Evolutionary conservation across 2,329 filamentous ascomycete genomes (phyloP), one percentile per base, ranked within the genome.

Genomic region (Penicillium sp.): DNA sequence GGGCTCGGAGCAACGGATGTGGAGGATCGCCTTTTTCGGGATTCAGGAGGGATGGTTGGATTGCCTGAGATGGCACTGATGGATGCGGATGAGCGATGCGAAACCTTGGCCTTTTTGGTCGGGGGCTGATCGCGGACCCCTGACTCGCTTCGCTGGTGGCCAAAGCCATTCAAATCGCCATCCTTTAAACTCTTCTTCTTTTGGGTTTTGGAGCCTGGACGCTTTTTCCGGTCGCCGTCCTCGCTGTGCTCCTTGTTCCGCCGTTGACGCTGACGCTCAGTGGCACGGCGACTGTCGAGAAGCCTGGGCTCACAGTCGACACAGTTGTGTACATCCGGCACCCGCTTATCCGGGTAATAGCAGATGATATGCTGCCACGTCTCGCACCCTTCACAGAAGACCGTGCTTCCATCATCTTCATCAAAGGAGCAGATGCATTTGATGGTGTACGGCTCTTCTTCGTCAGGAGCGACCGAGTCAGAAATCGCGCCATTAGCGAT

Each of bases 331-430:
- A 89, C 80, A 81, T 78, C 87, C 74, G 71, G 92, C 75, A 76
- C 89, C 81, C 79, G 89, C 80, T 71, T 86, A 82, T 68, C 83
- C 63, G 90, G 89, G 71, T 97, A 97, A 76, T 96, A 97, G 76
- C 94, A 99, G 70, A 91, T 87, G 65, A 96, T 96, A 75, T 99
- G 94, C 75, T 99, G 94, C 94, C 94, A 99, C 43, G 91, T 94
- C 70, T 96, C 90, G 80, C 94, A 99, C 52, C 82, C 84, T 71
- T 97, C 94, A 80, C 94, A 99, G 74, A 92, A 91, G 56, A 99
- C 95, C 54, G 94, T 99, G 74, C 90, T 93, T 75, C 94, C 94
- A 79, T 99, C 94, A 80, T 99, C 94, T 78, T 96, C 91, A 71
- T 85, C 79, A 74, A 89, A 97, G 71, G 86, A 86, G 77, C 94